phyloP scores from a whole-genome alignment of 176 grass and related monocot species.

The Juncus effusus region DNA sequence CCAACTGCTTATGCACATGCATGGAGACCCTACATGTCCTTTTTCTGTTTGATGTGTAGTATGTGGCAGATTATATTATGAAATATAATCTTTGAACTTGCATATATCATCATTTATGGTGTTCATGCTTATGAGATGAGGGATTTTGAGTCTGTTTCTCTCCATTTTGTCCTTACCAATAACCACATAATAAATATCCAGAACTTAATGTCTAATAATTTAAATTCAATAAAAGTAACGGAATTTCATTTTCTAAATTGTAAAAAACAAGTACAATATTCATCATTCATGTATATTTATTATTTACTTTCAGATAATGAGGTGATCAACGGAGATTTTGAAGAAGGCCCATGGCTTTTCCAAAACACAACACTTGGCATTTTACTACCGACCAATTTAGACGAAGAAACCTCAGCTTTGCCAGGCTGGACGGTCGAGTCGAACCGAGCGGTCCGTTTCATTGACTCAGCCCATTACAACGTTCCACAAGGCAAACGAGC shows the following conservation, averaged over 20 bases:
- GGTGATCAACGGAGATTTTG: slow-evolving; percentile 86
- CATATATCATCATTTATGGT: neutral
- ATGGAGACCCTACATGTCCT: slow-evolving; percentile 26
- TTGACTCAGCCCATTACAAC: slow-evolving; percentile 71
- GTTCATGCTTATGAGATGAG: neutral
- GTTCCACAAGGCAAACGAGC: slow-evolving; percentile 91
- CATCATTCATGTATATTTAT: too few relatives aligned
- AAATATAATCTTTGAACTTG: neutral
- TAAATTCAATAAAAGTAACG: too few relatives aligned
- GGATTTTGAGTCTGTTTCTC: neutral
- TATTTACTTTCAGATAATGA: slow-evolving; percentile 53
- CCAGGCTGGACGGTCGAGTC: slow-evolving; percentile 93
- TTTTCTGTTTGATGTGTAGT: slow-evolving; percentile 16
- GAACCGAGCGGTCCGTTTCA: slow-evolving; percentile 76
- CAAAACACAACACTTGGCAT: slow-evolving; percentile 83
- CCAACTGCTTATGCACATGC: slow-evolving; percentile 1
- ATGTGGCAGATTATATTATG: neutral
- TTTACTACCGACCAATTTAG: slow-evolving; percentile 88
- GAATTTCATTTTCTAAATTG: too few relatives aligned
- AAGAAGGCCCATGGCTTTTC: slow-evolving; percentile 98
- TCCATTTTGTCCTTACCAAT: neutral
- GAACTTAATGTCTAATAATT: too few relatives aligned
- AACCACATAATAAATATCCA: too few relatives aligned
- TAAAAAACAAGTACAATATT: too few relatives aligned
- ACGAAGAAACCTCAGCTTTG: slow-evolving; percentile 74